Percentiles rank a stretch among this genome's conserved stretches.
Evolutionary conservation across 225 moss, liverwort and hornwort genomes (phyloP).

Genomic region (Marchantia polymorpha): DNA sequence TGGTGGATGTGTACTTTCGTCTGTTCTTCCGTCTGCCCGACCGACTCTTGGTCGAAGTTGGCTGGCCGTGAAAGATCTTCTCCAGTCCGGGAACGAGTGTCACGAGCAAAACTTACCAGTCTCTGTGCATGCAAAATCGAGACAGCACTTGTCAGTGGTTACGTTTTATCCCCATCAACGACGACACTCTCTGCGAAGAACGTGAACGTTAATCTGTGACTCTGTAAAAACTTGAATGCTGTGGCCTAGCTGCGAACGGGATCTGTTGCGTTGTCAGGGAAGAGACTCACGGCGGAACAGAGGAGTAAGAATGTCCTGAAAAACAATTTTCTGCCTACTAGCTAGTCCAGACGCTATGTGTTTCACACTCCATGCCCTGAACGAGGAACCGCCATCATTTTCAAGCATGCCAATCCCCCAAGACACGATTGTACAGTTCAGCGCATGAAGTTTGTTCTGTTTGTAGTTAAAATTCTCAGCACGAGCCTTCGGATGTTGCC

Average conservation of each 20-base stretch:
- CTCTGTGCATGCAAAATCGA: not conserved
- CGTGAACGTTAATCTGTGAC: not conserved
- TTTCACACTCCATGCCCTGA: not conserved
- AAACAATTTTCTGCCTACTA: not conserved
- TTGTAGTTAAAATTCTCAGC: not conserved
- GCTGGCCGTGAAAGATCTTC: not conserved
- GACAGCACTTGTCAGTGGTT: not conserved
- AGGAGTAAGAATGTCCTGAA: not conserved
- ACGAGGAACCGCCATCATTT: not conserved
- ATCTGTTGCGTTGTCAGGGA: not conserved
- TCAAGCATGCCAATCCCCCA: not conserved
- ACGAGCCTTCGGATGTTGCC: not conserved
- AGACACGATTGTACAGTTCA: not conserved
- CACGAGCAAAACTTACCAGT: not conserved
- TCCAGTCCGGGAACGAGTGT: not conserved
- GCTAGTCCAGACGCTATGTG: not conserved
- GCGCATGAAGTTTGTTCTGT: not conserved
- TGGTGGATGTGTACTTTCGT: not conserved
- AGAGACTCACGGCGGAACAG: not conserved
- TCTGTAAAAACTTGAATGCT: not conserved
- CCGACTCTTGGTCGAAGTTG: too few species aligned
- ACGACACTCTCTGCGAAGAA: not conserved
- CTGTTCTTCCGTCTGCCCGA: not conserved
- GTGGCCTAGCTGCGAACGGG: not conserved
- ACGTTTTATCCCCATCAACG: not conserved